phyloP scores from a whole-genome alignment of 1,284 basidiomycete genomes.

The Mycena sp. region DNA sequence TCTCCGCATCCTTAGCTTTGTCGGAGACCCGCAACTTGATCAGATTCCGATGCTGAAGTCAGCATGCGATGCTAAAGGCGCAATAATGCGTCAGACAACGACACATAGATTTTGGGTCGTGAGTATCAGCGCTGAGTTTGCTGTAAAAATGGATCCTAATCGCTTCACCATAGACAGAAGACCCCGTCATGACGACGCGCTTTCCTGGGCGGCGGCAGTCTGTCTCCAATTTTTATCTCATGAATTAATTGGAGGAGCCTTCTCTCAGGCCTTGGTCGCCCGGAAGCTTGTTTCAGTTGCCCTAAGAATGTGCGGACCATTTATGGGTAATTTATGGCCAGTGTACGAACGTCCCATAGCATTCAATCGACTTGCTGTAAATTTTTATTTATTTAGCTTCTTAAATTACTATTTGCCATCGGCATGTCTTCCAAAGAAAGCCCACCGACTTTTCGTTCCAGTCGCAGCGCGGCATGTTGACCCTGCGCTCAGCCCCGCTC shows the following conservation, averaged over 20 bases:
- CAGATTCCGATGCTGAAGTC: conserved; percentile 38
- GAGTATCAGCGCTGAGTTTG: conserved; percentile 29
- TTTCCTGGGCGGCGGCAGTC: conserved; percentile 54
- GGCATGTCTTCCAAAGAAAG: neutral
- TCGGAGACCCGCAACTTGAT: conserved; percentile 39
- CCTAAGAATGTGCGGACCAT: no score
- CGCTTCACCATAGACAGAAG: conserved; percentile 49
- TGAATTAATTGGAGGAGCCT: conserved; percentile 40
- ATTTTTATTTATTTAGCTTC: no score
- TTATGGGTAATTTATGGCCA: no score
- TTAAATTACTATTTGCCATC: neutral
- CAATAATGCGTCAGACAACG: conserved; percentile 43
- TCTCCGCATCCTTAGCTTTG: conserved; percentile 47
- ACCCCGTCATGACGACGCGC: conserved; percentile 46
- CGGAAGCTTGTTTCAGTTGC: no score
- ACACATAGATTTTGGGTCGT: conserved; percentile 49
- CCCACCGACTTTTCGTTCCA: no score
- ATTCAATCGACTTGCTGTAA: no score
- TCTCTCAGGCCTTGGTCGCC: neutral
- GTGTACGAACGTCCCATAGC: no score
- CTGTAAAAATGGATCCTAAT: neutral
- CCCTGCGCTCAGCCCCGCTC: no score
- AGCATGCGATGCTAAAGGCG: conserved; percentile 42
- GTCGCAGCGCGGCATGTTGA: no score
- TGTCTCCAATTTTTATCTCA: conserved; percentile 51